These are phyloP conservation scores for Penicillium sp. DNA, from an alignment of 2,329 filamentous ascomycete species.

Conservation along the genomic window DNA sequence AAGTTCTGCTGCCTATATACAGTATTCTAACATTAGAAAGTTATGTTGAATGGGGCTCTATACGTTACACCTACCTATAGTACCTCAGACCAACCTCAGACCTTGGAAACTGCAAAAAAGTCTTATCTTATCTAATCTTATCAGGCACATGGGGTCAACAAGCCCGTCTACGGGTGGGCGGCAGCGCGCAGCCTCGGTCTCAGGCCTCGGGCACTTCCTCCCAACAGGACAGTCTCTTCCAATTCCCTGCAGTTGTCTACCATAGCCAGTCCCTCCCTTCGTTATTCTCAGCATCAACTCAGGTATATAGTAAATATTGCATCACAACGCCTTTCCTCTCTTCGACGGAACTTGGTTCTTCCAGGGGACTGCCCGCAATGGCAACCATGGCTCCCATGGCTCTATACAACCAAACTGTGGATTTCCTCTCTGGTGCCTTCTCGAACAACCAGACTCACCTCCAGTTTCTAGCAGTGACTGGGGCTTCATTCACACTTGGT, in stretches of 20 bases:
- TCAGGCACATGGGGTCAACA: background rate
- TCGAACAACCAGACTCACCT: slow-evolving; percentile 30
- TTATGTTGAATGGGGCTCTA: no score
- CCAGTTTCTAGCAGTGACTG: slow-evolving; percentile 34
- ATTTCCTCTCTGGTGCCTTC: slow-evolving; percentile 34
- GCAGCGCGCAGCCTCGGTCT: background rate
- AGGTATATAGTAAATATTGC: no score
- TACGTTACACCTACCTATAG: no score
- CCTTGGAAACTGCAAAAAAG: no score
- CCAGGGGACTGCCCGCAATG: background rate
- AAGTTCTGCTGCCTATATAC: no score
- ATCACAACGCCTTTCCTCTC: background rate
- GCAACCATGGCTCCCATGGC: slow-evolving; percentile 36
- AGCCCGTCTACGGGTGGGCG: no score
- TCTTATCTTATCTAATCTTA: slow-evolving; percentile 5
- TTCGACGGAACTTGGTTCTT: background rate
- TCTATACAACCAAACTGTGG: slow-evolving; percentile 35
- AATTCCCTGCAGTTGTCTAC: background rate
- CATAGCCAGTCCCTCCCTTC: background rate
- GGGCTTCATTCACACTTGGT: slow-evolving; percentile 36
- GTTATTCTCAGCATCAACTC: no score
- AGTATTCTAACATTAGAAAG: no score
- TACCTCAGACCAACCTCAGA: no score
- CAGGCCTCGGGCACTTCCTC: background rate
- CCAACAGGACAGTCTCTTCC: background rate